A percentile compares a stretch with the other conserved stretches of the same genome.
Evolutionary conservation across 148 eudicot species (phyloP).

Genomic region (Chenopodium formosanum): DNA sequence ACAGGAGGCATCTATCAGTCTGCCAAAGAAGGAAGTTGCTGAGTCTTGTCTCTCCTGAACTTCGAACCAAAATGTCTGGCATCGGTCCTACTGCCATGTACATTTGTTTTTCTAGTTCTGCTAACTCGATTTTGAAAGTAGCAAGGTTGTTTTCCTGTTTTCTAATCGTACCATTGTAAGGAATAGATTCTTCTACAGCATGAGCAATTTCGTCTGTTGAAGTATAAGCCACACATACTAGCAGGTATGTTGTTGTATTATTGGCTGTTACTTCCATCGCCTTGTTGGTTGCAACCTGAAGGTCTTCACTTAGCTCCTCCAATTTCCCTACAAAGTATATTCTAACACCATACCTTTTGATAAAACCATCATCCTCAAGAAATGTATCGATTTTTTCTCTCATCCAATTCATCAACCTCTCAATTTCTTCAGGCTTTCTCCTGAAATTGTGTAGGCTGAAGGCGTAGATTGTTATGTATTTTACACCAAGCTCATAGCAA

Average conservation of each 20-base stretch:
- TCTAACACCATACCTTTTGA: conserved; percentile 36
- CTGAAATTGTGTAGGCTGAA: conserved; percentile 47
- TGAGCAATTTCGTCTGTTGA: conserved; percentile 27
- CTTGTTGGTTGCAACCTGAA: conserved; percentile 7
- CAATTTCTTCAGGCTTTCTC: conserved; percentile 38
- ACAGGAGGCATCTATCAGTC: conserved; percentile 27
- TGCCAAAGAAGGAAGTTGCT: conserved; percentile 48
- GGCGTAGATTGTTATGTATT: conserved; percentile 37
- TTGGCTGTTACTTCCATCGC: conserved; percentile 27
- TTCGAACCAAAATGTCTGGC: conserved; percentile 45
- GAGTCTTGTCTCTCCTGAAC: conserved; percentile 39
- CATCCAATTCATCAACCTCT: conserved; percentile 38
- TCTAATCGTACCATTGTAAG: background rate
- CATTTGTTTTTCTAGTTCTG: conserved; percentile 34
- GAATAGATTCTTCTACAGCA: conserved; percentile 11
- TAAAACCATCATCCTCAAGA: conserved; percentile 37
- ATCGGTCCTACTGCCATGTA: conserved; percentile 42
- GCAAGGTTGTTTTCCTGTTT: background rate
- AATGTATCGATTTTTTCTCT: conserved; percentile 44
- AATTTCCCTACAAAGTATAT: conserved; percentile 27
- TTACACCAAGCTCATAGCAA: conserved; percentile 42
- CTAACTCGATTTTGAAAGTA: conserved; percentile 3
- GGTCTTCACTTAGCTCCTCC: conserved; percentile 4
- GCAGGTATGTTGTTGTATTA: conserved; percentile 9
- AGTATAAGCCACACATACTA: conserved; percentile 23